phyloP scores from a whole-genome alignment of 2,329 filamentous ascomycete genomes.

The Ascochyta viciae-villosae region DNA sequence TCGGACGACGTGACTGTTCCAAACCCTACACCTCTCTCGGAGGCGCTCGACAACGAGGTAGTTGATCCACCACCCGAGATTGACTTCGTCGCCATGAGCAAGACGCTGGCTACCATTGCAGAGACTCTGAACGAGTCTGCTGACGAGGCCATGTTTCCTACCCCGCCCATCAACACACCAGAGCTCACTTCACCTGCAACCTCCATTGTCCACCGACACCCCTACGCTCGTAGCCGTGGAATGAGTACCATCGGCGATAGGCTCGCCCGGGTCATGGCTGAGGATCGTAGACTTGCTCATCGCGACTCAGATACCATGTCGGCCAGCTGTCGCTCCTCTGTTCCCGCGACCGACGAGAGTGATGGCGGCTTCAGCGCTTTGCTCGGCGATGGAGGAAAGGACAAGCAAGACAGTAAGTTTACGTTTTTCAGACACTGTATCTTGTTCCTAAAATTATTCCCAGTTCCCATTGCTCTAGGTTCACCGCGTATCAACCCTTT shows the following conservation, averaged over 20 bases:
- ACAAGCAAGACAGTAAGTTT: conserved; percentile 24
- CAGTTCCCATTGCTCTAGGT: conserved; percentile 38
- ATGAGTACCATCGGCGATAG: conserved; percentile 86
- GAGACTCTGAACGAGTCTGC: conserved; percentile 42
- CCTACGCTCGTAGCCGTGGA: conserved; percentile 52
- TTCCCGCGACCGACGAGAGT: conserved; percentile 26
- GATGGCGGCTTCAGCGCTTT: conserved; percentile 29
- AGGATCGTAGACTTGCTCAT: conserved; percentile 22
- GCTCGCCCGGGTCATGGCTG: conserved; percentile 70
- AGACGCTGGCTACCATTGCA: conserved; percentile 37
- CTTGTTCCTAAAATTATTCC: conserved; percentile 9
- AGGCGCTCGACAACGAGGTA: conserved; percentile 20
- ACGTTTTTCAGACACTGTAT: neutral
- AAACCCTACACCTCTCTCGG: conserved; percentile 35
- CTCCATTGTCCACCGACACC: conserved; percentile 26
- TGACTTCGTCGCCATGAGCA: conserved; percentile 37
- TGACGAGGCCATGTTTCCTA: conserved; percentile 38
- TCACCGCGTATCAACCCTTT: conserved; percentile 38
- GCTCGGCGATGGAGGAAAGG: conserved; percentile 23
- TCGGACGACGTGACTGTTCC: conserved; percentile 31
- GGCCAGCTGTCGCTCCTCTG: conserved; percentile 16
- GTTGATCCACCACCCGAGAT: conserved; percentile 26
- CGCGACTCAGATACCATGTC: conserved; percentile 27
- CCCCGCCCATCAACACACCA: conserved; percentile 43
- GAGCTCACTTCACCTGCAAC: conserved; percentile 35